Conservation (phyloP, 1,284 basidiomycete species). For the Ustilago sp. region DNA sequence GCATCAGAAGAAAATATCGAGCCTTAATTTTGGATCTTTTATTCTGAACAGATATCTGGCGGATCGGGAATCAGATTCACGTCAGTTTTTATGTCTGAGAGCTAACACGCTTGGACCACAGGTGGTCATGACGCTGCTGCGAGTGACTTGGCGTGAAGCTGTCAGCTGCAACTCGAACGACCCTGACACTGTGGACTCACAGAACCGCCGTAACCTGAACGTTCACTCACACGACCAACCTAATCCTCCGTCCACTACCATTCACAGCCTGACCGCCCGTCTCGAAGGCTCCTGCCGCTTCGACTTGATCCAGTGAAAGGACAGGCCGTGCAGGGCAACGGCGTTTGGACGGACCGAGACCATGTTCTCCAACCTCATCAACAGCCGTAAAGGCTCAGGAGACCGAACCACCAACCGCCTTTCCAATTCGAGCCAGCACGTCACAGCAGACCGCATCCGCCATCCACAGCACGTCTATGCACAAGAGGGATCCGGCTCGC, state of each 20-base stretch:
- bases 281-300: neutral
- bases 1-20: neutral
- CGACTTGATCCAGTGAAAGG: neutral
- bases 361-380: constrained; percentile 54
- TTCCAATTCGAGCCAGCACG: constrained; percentile 22
- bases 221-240: neutral
- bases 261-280: neutral
- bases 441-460: constrained; percentile 47
- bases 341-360: constrained; percentile 1
- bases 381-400: constrained; percentile 42
- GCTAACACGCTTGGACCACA: constrained; percentile 30
- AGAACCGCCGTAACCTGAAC: neutral
- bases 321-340: constrained; percentile 3
- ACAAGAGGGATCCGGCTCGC: constrained; percentile 30
- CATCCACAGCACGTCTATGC: constrained; percentile 48
- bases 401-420: constrained; percentile 47
- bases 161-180: neutral
- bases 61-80: constrained; percentile 11
- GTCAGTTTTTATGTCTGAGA: neutral
- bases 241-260: neutral
- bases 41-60: constrained; percentile 9
- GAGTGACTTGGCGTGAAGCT: neutral
- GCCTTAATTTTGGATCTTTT: constrained; percentile 1
- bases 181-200: neutral
- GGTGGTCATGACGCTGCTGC: constrained; percentile 1